Conservation (phyloP, 495 filamentous ascomycete genomes). For the Penicillium coffeae region DNA sequence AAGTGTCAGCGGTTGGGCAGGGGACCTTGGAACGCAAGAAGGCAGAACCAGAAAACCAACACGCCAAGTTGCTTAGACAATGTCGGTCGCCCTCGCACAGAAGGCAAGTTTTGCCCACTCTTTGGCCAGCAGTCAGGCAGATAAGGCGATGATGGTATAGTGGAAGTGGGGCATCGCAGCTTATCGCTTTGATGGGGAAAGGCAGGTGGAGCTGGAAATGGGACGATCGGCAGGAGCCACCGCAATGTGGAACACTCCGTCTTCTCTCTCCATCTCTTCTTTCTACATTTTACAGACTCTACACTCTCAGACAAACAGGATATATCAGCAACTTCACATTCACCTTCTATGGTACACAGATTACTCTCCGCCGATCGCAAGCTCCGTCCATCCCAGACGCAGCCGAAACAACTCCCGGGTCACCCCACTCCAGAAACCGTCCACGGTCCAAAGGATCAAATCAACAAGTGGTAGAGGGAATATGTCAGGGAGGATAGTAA, state of each 20-base stretch:
- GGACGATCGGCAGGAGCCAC: neutral
- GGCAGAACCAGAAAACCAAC: conserved; percentile 2
- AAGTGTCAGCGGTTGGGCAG: neutral
- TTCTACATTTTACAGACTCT: neutral
- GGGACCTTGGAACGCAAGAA: neutral
- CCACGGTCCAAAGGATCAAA: conserved; percentile 4
- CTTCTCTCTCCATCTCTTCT: too few relatives aligned
- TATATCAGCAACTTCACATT: conserved; percentile 17
- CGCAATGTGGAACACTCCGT: too few relatives aligned
- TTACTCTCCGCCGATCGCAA: conserved; percentile 23
- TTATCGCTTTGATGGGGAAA: conserved; percentile 3
- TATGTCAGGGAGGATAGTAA: conserved; percentile 30
- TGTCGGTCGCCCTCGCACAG: neutral
- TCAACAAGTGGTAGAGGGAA: conserved; percentile 21
- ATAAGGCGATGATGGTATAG: conserved; percentile 8
- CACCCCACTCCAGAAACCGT: neutral
- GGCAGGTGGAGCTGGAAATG: neutral
- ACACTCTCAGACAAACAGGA: neutral
- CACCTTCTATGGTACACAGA: conserved; percentile 32
- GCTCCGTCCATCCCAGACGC: neutral
- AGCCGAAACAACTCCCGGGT: conserved; percentile 3
- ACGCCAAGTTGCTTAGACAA: neutral
- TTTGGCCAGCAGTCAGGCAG: conserved; percentile 3
- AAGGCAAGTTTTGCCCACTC: neutral
- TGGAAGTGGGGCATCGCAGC: conserved; percentile 4